Percentiles rank a stretch among this genome's conserved stretches.
phyloP scores from a whole-genome alignment of 2,329 filamentous ascomycete species.

The Aspergillus tubingensis region DNA sequence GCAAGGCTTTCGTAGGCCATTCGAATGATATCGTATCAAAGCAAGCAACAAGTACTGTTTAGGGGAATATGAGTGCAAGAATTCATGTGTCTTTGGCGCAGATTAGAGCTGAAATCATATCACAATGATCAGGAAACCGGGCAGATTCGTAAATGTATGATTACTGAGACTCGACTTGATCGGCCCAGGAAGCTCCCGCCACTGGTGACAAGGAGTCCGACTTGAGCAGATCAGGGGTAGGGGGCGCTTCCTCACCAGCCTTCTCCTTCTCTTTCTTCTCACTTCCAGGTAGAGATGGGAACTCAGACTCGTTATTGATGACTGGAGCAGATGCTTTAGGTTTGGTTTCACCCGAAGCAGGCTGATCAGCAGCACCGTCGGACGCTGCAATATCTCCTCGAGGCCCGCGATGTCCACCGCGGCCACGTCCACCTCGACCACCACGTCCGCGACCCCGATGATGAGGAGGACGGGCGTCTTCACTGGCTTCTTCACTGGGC shows the following conservation, averaged over 20 bases:
- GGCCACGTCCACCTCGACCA: conserved; percentile 29
- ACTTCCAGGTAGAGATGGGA: conserved; percentile 38
- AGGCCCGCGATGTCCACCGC: conserved; percentile 27
- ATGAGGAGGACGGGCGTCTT: conserved; percentile 8
- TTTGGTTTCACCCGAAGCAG: conserved; percentile 15
- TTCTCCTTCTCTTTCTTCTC: conserved; percentile 22
- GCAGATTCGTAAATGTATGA: not conserved
- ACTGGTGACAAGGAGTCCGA: conserved; percentile 31
- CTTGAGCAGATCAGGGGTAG: conserved; percentile 27
- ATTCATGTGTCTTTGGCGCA: not conserved
- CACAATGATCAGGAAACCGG: not conserved
- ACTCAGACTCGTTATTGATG: conserved; percentile 36
- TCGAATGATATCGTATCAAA: not conserved
- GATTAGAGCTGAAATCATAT: not conserved
- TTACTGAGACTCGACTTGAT: conserved; percentile 34
- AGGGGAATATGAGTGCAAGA: conserved; percentile 5
- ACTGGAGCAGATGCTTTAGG: conserved; percentile 22
- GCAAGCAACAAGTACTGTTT: not conserved
- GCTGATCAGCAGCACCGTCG: conserved; percentile 20
- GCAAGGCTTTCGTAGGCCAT: not conserved
- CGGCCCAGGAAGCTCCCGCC: conserved; percentile 35
- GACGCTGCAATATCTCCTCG: conserved; percentile 24
- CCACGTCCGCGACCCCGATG: conserved; percentile 36
- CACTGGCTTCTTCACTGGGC: conserved; percentile 12
- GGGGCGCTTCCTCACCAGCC: not conserved